A percentile compares a stretch with the other conserved stretches of the same genome.
Conservation (phyloP, 2,329 filamentous ascomycete genomes). For the Pseudogymnoascus sp. region DNA sequence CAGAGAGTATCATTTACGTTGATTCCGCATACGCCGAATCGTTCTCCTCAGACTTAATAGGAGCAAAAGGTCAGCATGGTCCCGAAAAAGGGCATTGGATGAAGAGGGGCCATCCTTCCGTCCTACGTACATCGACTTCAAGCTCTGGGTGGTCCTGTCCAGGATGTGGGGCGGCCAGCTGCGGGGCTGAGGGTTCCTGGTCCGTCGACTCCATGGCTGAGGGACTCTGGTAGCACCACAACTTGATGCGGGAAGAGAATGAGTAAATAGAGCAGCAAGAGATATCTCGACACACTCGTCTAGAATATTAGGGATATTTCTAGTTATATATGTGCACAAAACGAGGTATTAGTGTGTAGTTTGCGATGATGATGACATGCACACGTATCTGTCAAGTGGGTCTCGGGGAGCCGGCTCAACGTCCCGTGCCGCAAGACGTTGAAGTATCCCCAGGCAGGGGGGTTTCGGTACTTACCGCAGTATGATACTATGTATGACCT, state of each 20-base stretch:
- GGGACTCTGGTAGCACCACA: not conserved
- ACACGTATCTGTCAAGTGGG: not conserved
- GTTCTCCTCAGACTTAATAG: not conserved
- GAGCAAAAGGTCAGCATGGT: not conserved
- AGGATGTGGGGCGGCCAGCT: not conserved
- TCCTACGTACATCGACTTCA: not conserved
- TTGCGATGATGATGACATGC: not conserved
- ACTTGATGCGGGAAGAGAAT: not conserved
- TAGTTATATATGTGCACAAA: not conserved
- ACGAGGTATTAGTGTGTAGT: not conserved
- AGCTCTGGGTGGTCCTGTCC: not conserved
- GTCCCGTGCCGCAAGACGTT: not conserved
- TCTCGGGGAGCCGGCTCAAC: not conserved
- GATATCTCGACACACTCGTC: not conserved
- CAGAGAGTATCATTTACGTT: not conserved
- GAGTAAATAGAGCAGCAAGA: not conserved
- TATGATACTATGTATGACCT: not conserved
- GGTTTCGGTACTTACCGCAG: not conserved
- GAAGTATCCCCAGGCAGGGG: not conserved
- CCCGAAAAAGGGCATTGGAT: not conserved
- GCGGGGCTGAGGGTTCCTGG: not conserved
- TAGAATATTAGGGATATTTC: not conserved
- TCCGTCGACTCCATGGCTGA: not conserved
- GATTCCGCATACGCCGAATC: constrained; percentile 2
- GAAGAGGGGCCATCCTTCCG: not conserved